These are phyloP conservation scores for Penicillium subrubescens DNA, from an alignment of 495 filamentous ascomycete species.

Conservation along the genomic window DNA sequence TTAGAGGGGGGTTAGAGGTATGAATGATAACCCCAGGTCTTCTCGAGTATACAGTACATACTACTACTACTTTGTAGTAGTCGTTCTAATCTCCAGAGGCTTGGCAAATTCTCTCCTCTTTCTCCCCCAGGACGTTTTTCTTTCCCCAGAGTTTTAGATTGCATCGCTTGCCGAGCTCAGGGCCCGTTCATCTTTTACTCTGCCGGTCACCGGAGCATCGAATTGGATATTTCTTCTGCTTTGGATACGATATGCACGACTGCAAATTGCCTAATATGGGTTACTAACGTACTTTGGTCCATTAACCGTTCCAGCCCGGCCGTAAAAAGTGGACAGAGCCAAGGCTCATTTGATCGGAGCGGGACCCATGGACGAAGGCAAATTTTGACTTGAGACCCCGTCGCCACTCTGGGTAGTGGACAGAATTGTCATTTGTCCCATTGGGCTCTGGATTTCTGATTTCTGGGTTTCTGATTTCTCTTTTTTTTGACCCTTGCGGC, in stretches of 20 bases:
- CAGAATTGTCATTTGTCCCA: too few relatives aligned
- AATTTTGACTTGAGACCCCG: neutral
- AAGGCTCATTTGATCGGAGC: neutral
- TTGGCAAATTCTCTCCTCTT: neutral
- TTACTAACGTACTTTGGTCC: too few relatives aligned
- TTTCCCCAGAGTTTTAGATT: neutral
- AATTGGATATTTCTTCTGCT: neutral
- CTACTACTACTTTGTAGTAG: neutral
- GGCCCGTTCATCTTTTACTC: neutral
- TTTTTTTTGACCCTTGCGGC: neutral
- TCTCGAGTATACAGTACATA: neutral
- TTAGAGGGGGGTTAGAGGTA: neutral
- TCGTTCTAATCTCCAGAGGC: neutral
- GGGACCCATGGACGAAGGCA: constrained; percentile 10
- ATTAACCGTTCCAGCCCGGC: neutral
- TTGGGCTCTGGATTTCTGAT: neutral
- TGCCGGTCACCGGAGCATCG: constrained; percentile 2
- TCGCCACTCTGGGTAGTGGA: neutral
- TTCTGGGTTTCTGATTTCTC: neutral
- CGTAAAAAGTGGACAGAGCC: neutral
- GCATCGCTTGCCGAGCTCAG: neutral
- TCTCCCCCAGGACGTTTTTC: neutral
- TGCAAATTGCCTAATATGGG: neutral
- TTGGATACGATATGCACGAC: neutral
- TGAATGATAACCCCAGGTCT: neutral